Evolutionary conservation across 805 yeast genomes (phyloP).

Genomic region (Cyberlindnera maclurae): DNA sequence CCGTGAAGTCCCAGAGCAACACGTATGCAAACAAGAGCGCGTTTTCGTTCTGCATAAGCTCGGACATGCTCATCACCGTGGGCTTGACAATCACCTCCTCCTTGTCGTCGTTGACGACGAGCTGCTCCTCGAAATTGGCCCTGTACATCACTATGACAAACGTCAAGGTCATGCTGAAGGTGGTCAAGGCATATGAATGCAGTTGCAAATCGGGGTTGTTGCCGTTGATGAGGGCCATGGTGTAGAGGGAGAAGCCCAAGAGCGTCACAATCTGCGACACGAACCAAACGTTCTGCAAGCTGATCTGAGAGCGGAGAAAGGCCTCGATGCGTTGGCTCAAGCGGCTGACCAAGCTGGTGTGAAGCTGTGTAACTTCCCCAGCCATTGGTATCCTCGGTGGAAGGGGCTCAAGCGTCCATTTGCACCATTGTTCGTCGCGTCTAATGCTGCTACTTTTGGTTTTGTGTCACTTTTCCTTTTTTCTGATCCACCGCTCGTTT

Average conservation of each 20-base stretch:
- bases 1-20: conserved; percentile 31
- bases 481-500: too few relatives aligned
- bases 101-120: conserved; percentile 9
- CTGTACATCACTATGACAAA: conserved; percentile 22
- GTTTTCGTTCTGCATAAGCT: conserved; percentile 34
- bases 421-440: too few relatives aligned
- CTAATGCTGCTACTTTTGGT: too few relatives aligned
- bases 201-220: background rate
- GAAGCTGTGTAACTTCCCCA: conserved; percentile 4
- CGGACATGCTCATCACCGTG: conserved; percentile 24
- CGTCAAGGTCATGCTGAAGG: conserved; percentile 17
- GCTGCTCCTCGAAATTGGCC: conserved; percentile 14
- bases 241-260: conserved; percentile 11
- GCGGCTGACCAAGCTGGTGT: conserved; percentile 3
- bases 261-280: conserved; percentile 19
- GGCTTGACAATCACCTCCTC: conserved; percentile 11
- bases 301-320: conserved; percentile 10
- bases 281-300: conserved; percentile 21
- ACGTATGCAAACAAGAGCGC: conserved; percentile 32
- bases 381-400: too few relatives aligned
- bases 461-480: too few relatives aligned
- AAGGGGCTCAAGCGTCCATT: too few relatives aligned
- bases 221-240: conserved; percentile 2
- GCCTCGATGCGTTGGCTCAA: conserved; percentile 2
- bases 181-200: conserved; percentile 13